phyloP scores from a whole-genome alignment of 2,329 filamentous ascomycete genomes.

The Metarhizium robertsii region DNA sequence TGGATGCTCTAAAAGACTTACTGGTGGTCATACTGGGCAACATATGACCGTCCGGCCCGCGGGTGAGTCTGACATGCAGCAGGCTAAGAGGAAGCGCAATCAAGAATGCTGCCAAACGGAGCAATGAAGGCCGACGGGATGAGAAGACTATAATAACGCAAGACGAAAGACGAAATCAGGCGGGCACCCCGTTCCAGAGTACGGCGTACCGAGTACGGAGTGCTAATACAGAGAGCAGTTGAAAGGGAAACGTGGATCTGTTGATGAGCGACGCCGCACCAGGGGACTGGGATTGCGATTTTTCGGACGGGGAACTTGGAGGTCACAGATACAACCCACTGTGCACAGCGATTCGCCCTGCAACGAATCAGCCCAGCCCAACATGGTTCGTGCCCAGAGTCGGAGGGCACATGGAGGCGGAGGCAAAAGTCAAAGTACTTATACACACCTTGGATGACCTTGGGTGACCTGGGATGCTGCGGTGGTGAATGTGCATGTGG shows the following conservation, averaged over 20 bases:
- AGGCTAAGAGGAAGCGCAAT: conserved; percentile 15
- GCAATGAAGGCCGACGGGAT: background rate
- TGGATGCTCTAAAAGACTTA: conserved; percentile 32
- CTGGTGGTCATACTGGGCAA: conserved; percentile 35
- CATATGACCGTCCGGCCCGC: conserved; percentile 17
- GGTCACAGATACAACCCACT: background rate
- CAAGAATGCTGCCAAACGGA: conserved; percentile 1
- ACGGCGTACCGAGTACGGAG: too few relatives aligned
- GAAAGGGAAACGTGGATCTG: background rate
- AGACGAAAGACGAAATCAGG: background rate
- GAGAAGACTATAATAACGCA: background rate
- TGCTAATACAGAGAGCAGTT: background rate
- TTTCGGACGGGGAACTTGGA: background rate
- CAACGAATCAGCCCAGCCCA: background rate
- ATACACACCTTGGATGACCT: too few relatives aligned
- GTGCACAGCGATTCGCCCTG: background rate
- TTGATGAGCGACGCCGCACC: background rate
- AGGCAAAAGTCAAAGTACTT: background rate
- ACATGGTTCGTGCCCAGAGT: background rate
- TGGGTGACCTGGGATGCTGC: too few relatives aligned
- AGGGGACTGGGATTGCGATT: too few relatives aligned
- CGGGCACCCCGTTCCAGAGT: background rate
- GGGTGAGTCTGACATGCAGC: conserved; percentile 16
- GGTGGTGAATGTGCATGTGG: too few relatives aligned
- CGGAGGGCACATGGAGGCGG: background rate